Evolutionary conservation across 2,329 filamentous ascomycete species (phyloP).

Genomic region (Paecilomyces sp.): DNA sequence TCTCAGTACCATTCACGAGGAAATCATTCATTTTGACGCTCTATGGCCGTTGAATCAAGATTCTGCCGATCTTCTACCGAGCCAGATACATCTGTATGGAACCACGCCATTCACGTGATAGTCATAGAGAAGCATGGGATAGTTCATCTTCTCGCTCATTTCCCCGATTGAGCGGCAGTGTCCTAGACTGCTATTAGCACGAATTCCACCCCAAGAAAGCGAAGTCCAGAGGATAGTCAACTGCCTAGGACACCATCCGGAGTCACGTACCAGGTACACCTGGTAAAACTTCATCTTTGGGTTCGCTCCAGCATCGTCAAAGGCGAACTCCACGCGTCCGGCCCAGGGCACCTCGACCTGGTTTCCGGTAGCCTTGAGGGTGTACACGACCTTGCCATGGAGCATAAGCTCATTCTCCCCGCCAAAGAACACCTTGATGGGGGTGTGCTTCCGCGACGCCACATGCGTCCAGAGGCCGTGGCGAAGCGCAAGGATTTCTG

Average conservation of each 20-base stretch:
- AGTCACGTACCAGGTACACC: slow-evolving; percentile 29
- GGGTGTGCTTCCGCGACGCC: slow-evolving; percentile 22
- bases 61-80: slow-evolving; percentile 5
- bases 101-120: slow-evolving; percentile 6
- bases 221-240: background rate
- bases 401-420: slow-evolving; percentile 29
- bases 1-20: slow-evolving; percentile 6
- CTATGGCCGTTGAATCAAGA: slow-evolving; percentile 10
- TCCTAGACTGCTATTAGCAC: background rate
- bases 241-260: background rate
- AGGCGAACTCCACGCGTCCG: slow-evolving; percentile 27
- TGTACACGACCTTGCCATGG: slow-evolving; percentile 28
- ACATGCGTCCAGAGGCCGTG: slow-evolving; percentile 31
- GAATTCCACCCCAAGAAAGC: background rate
- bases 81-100: slow-evolving; percentile 11
- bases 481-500: slow-evolving; percentile 27
- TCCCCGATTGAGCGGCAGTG: slow-evolving; percentile 6
- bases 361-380: slow-evolving; percentile 21
- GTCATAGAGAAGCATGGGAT: no score
- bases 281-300: slow-evolving; percentile 34
- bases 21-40: slow-evolving; percentile 10
- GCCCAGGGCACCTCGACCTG: slow-evolving; percentile 31
- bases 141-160: background rate
- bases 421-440: slow-evolving; percentile 24
- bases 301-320: slow-evolving; percentile 9